Percentiles rank a stretch among this genome's conserved stretches.
phyloP scores from a whole-genome alignment of 768 basidiomycete genomes.

The Pisolithus marmoratus region DNA sequence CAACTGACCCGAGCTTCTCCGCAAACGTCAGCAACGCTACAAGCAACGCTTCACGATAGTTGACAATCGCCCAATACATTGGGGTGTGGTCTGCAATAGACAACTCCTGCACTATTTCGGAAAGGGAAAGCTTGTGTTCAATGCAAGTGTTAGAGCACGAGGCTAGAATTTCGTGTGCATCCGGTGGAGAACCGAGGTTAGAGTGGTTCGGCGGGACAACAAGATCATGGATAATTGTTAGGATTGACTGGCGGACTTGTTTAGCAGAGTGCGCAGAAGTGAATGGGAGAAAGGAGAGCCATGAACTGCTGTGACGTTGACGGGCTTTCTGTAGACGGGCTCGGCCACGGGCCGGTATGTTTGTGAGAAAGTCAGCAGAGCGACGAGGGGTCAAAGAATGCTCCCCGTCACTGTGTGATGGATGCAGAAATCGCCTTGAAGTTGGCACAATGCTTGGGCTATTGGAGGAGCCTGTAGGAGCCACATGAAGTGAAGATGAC shows the following conservation, averaged over 20 bases:
- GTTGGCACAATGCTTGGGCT: neutral
- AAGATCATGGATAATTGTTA: slow-evolving; percentile 48
- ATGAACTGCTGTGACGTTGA: slow-evolving; percentile 12
- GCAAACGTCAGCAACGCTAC: slow-evolving; percentile 51
- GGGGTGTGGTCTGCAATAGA: slow-evolving; percentile 21
- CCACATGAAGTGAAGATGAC: too few relatives aligned
- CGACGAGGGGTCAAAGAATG: neutral
- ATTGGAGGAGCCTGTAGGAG: neutral
- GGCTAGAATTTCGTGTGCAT: slow-evolving; percentile 40
- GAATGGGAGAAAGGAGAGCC: slow-evolving; percentile 27
- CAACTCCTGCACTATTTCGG: slow-evolving; percentile 21
- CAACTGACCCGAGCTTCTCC: slow-evolving; percentile 32
- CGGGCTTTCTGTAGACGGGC: neutral
- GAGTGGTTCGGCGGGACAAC: slow-evolving; percentile 20
- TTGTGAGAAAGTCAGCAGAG: neutral
- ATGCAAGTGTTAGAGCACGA: slow-evolving; percentile 58
- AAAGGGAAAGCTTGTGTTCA: slow-evolving; percentile 39
- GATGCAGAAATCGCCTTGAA: neutral
- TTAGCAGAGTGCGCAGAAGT: slow-evolving; percentile 27
- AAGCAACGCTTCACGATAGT: slow-evolving; percentile 37
- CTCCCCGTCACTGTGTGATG: neutral
- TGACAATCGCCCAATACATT: slow-evolving; percentile 27
- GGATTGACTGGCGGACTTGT: slow-evolving; percentile 47
- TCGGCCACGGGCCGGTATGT: neutral
- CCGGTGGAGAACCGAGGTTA: neutral